Evolutionary conservation across 768 basidiomycete species (phyloP), one percentile per base, ranked within the genome.

Genomic region (Chlorophyllum brunneum): DNA sequence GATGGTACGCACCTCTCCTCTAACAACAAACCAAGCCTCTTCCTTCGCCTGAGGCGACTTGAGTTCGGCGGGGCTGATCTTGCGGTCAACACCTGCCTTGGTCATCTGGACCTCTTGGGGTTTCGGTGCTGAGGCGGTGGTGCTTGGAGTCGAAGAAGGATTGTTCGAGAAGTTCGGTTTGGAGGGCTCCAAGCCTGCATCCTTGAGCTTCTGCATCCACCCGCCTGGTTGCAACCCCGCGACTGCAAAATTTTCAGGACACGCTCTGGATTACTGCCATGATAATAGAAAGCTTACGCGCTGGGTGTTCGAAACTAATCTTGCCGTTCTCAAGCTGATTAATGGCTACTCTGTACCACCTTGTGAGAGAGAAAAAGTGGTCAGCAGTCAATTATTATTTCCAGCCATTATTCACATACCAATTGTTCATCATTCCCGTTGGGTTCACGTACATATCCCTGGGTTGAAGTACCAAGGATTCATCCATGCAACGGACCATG

Each of bases 401-500:
- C 24, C 24, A 31, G 7, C 33, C 27, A n/a, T n/a, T n/a, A 18
- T 36, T 38, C 54, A 59, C 64, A 34, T 71, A 81, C 74, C 77
- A 79, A 58, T 77, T 79, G 51, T 83, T 83, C 78, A 83, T 77
- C 82, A 83, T 82, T 10, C 73, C 73, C 13, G 77, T 75, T n/a
- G 76, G 72, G 59, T 79, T 81, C 76, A 75, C 77, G 51, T 77
- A 81, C 78, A 85, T 81, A 46, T 81, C 75, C 30, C 74, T 59
- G 2, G 71, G 80, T 61, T 83, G 83, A 5, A 74, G 42, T 3
- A 71, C 71, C 50, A 78, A 60, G n/a, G n/a, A n/a, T n/a, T n/a
- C n/a, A n/a, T n/a, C n/a, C n/a, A n/a, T n/a, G n/a, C n/a, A n/a
- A n/a, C n/a, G n/a, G n/a, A n/a, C n/a, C n/a, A n/a, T n/a, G n/a